Conservation (phyloP, 768 basidiomycete genomes). For the Holtermanniella nyarrowii region DNA sequence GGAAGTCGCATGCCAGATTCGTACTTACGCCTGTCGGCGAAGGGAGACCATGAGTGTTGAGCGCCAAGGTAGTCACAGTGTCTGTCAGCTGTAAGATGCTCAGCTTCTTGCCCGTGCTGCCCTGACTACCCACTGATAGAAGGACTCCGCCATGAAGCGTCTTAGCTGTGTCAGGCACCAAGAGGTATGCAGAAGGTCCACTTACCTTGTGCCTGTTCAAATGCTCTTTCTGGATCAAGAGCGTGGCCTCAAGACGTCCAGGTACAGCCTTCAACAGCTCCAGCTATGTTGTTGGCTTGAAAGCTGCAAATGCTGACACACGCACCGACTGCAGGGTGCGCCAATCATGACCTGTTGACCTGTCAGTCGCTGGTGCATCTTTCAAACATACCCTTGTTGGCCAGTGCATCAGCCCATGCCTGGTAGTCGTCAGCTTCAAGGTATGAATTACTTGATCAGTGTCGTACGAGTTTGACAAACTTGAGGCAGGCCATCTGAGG, state of each 20-base stretch:
- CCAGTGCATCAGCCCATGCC: conserved; percentile 25
- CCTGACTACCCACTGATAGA: conserved; percentile 17
- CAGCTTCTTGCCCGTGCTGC: not conserved
- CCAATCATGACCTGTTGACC: conserved; percentile 19
- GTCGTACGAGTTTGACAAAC: conserved; percentile 14
- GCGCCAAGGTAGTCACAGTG: conserved; percentile 33
- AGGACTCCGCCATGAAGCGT: conserved; percentile 34
- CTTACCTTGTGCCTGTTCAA: conserved; percentile 31
- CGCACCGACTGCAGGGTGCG: conserved; percentile 23
- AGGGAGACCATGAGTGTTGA: conserved; percentile 33
- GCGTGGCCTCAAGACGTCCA: conserved; percentile 15
- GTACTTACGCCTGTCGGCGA: conserved; percentile 35
- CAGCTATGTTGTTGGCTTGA: conserved; percentile 10
- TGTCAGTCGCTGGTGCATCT: not conserved
- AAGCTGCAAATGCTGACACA: not conserved
- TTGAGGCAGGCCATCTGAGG: conserved; percentile 13
- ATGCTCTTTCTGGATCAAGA: conserved; percentile 23
- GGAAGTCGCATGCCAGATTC: conserved; percentile 36
- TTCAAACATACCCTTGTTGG: conserved; percentile 21
- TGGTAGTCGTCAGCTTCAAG: not conserved
- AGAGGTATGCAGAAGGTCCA: not conserved
- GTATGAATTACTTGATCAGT: not conserved
- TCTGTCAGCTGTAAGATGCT: conserved; percentile 28
- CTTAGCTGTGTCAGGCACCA: conserved; percentile 1
- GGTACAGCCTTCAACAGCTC: conserved; percentile 21